These are phyloP conservation scores for Penicillium macrosclerotiorum DNA, from an alignment of 495 filamentous ascomycete species.

Conservation along the genomic window DNA sequence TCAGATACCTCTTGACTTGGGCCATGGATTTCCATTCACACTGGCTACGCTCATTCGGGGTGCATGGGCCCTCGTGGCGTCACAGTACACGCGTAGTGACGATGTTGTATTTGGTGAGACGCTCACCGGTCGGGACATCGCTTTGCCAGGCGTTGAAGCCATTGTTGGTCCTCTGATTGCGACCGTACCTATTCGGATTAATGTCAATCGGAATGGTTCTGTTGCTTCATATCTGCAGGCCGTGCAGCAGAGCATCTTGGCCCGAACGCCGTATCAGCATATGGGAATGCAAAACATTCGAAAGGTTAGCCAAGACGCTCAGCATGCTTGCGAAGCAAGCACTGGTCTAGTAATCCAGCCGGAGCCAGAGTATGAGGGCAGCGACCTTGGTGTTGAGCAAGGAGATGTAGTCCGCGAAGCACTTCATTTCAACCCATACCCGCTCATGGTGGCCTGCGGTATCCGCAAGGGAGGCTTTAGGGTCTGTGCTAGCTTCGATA, in stretches of 20 bases:
- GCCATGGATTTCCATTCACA: constrained; percentile 43
- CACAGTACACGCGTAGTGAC: constrained; percentile 50
- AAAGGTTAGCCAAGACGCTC: constrained; percentile 57
- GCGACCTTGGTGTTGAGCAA: constrained; percentile 49
- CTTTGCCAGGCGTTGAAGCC: constrained; percentile 44
- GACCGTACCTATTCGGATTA: constrained; percentile 61
- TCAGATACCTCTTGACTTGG: constrained; percentile 42
- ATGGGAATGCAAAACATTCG: constrained; percentile 69
- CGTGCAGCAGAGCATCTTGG: constrained; percentile 53
- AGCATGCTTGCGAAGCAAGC: constrained; percentile 63
- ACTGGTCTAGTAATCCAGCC: constrained; percentile 55
- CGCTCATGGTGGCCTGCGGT: constrained; percentile 61
- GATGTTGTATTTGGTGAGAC: constrained; percentile 62
- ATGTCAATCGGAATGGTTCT: constrained; percentile 24
- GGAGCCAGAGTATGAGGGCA: constrained; percentile 41
- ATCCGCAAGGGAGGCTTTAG: constrained; percentile 55
- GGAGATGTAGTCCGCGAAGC: constrained; percentile 61
- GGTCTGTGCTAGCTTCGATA: constrained; percentile 63
- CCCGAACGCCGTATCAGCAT: constrained; percentile 61
- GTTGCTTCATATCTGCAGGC: constrained; percentile 36
- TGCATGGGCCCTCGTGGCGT: constrained; percentile 59
- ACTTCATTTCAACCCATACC: constrained; percentile 66
- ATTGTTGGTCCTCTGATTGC: constrained; percentile 60
- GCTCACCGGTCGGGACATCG: constrained; percentile 48
- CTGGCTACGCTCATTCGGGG: constrained; percentile 59